Percentiles rank a stretch among this genome's conserved stretches.
phyloP scores from a whole-genome alignment of 495 filamentous ascomycete species.

The Neurospora sp. region DNA sequence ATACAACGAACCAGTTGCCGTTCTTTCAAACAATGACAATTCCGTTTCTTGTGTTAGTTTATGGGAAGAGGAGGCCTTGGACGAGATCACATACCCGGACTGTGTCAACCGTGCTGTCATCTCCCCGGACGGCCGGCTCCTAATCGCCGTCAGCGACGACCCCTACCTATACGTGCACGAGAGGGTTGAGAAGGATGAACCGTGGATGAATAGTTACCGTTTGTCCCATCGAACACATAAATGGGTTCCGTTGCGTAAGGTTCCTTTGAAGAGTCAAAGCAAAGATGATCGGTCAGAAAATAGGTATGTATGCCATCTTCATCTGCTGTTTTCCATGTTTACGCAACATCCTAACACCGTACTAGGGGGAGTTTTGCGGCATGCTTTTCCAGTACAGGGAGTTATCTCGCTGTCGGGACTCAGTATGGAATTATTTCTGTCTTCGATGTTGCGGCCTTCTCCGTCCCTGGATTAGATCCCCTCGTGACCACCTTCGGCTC shows the following conservation, averaged over 20 bases:
- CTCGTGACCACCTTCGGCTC: conserved; percentile 41
- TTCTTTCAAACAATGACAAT: conserved; percentile 73
- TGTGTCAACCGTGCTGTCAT: conserved; percentile 88
- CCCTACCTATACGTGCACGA: conserved; percentile 74
- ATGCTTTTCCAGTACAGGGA: conserved; percentile 42
- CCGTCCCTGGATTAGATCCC: conserved; percentile 25
- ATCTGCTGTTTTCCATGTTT: not conserved
- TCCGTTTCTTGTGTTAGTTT: conserved; percentile 74
- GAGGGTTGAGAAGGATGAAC: conserved; percentile 11
- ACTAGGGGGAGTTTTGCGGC: conserved; percentile 45
- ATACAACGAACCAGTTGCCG: conserved; percentile 36
- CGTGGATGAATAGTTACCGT: not conserved
- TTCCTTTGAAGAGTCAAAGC: conserved; percentile 41
- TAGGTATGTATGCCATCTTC: conserved; percentile 7
- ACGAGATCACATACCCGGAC: conserved; percentile 60
- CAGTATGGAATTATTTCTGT: conserved; percentile 48
- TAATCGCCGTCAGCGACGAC: conserved; percentile 80
- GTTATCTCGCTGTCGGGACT: conserved; percentile 45
- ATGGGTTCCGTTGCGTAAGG: conserved; percentile 31
- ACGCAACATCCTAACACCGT: conserved; percentile 4
- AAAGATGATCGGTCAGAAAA: conserved; percentile 34
- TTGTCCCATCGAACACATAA: conserved; percentile 13
- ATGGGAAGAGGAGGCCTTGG: conserved; percentile 37
- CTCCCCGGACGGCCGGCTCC: conserved; percentile 73
- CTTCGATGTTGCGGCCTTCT: conserved; percentile 33